These are phyloP conservation scores for Monilinia fructigena DNA, from an alignment of 2,329 filamentous ascomycete genomes.

Conservation along the genomic window DNA sequence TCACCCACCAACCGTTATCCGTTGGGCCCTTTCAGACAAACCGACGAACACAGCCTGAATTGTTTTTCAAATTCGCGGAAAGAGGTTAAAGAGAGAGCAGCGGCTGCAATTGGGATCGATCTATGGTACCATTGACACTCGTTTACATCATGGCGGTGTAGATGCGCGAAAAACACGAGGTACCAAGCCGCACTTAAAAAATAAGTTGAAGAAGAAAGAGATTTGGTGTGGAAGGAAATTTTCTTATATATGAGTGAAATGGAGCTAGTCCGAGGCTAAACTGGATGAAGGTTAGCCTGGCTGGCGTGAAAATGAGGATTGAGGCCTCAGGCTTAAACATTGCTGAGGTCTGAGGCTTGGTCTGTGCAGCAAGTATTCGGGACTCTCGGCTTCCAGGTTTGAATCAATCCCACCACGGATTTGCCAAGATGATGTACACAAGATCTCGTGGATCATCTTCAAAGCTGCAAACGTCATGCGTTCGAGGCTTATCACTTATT, in stretches of 20 bases:
- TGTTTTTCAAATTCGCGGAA: conserved; percentile 38
- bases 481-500: no score
- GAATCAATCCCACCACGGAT: no score
- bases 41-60: conserved; percentile 26
- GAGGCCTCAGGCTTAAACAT: background rate
- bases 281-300: background rate
- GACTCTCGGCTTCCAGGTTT: no score
- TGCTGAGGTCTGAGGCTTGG: background rate
- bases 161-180: conserved; percentile 23
- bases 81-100: conserved; percentile 49
- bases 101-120: conserved; percentile 68
- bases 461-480: no score
- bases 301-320: background rate
- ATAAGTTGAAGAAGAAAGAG: conserved; percentile 14
- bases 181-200: conserved; percentile 39
- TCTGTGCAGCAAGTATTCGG: background rate
- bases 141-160: conserved; percentile 34
- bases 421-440: no score
- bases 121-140: conserved; percentile 42
- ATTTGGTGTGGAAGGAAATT: background rate
- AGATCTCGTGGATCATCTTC: no score
- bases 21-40: conserved; percentile 37
- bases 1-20: conserved; percentile 32
- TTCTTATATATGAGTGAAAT: conserved; percentile 3
- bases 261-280: background rate